These are phyloP conservation scores for Excoecaria cochinchinensis DNA, from an alignment of 345 rosid genomes.

Conservation along the genomic window DNA sequence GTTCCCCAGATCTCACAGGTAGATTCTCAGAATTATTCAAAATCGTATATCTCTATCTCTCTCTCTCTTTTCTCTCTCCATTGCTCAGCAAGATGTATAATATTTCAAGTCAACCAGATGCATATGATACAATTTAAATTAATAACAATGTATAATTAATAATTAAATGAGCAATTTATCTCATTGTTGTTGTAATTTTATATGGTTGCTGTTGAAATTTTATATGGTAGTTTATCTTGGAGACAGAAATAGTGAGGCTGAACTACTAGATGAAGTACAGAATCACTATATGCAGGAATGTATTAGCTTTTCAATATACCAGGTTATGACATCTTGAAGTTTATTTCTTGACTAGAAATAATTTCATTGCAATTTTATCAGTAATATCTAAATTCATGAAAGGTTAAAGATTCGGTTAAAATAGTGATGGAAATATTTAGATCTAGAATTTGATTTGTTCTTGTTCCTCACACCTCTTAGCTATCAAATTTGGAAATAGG, in stretches of 20 bases:
- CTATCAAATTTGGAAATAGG: not conserved
- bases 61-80: no score
- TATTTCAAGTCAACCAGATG: not conserved
- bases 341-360: not conserved
- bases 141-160: not conserved
- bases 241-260: not conserved
- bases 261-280: not conserved
- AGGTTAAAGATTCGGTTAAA: not conserved
- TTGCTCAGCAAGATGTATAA: no score
- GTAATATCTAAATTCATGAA: not conserved
- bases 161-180: not conserved
- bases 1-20: constrained; percentile 49
- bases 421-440: not conserved
- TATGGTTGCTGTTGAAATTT: not conserved
- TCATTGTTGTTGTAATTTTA: not conserved
- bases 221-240: not conserved
- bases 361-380: not conserved
- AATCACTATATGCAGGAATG: not conserved
- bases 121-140: not conserved
- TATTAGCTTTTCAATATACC: not conserved
- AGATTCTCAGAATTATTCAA: constrained; percentile 4
- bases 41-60: not conserved
- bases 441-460: not conserved
- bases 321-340: not conserved
- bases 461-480: not conserved